phyloP scores from a whole-genome alignment of 345 rosid species.

The Cochlearia excelsa region DNA sequence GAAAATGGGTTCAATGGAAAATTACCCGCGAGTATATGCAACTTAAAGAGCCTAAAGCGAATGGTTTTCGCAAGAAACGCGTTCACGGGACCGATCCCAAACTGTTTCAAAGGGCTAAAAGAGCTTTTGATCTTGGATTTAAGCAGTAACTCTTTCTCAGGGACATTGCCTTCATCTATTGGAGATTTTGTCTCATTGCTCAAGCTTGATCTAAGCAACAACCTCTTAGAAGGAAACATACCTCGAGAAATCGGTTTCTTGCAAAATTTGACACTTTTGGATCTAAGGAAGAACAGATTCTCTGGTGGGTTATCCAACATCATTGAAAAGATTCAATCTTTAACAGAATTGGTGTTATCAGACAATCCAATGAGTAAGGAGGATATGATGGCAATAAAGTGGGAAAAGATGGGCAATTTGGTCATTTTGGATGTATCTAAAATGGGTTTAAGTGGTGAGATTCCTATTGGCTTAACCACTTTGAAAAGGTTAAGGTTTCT shows the following conservation, averaged over 20 bases:
- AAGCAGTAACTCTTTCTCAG: slow-evolving; percentile 62
- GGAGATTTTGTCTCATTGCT: slow-evolving; percentile 61
- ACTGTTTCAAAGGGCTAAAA: slow-evolving; percentile 41
- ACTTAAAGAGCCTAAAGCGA: slow-evolving; percentile 34
- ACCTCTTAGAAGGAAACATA: slow-evolving; percentile 50
- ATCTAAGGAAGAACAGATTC: slow-evolving; percentile 64
- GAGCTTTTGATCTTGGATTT: slow-evolving; percentile 72
- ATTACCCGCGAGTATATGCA: slow-evolving; percentile 50
- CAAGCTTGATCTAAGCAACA: slow-evolving; percentile 81
- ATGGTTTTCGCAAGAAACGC: slow-evolving; percentile 61
- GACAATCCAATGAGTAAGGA: slow-evolving; percentile 59
- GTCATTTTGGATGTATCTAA: slow-evolving; percentile 61
- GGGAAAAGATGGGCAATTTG: slow-evolving; percentile 53
- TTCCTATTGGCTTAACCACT: slow-evolving; percentile 56
- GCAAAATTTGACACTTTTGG: slow-evolving; percentile 72
- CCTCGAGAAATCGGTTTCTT: slow-evolving; percentile 47
- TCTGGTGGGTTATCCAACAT: slow-evolving; percentile 63
- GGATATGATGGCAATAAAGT: slow-evolving; percentile 42
- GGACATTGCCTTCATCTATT: slow-evolving; percentile 53
- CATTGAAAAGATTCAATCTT: slow-evolving; percentile 48
- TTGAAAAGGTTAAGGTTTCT: slow-evolving; percentile 67
- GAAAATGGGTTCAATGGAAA: slow-evolving; percentile 63
- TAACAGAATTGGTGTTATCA: slow-evolving; percentile 65
- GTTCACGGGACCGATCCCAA: slow-evolving; percentile 57
- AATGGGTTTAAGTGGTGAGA: slow-evolving; percentile 53